phyloP scores from a whole-genome alignment of 495 filamentous ascomycete genomes.

The Podospora bellae-mahoneyi region DNA sequence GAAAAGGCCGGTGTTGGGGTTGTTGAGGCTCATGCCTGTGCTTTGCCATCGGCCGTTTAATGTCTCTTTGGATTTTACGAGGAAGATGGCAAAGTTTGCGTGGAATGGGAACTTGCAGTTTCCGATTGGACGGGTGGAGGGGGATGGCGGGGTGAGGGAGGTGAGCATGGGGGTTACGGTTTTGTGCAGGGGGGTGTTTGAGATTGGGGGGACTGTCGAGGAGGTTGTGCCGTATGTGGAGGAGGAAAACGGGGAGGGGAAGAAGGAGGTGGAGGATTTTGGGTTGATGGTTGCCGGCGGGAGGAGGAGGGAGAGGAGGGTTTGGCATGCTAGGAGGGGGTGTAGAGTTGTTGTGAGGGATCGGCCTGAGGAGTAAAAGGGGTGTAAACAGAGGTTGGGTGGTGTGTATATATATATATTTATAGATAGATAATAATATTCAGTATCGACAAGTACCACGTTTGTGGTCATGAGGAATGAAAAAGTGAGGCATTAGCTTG shows the following conservation, averaged over 20 bases:
- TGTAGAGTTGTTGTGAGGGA: conserved; percentile 60
- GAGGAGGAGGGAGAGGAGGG: conserved; percentile 60
- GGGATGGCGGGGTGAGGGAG: conserved; percentile 52
- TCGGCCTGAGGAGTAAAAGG: conserved; percentile 12
- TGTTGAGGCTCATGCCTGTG: conserved; percentile 73
- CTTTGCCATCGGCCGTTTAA: conserved; percentile 69
- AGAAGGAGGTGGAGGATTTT: conserved; percentile 42
- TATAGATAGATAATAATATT: background rate
- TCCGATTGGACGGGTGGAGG: conserved; percentile 57
- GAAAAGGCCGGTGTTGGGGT: conserved; percentile 60
- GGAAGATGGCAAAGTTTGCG: conserved; percentile 59
- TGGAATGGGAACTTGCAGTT: conserved; percentile 84
- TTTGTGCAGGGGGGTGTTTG: conserved; percentile 76
- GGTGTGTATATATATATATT: background rate
- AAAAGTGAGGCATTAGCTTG: too few species aligned
- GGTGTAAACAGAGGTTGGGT: background rate
- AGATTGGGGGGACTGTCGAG: conserved; percentile 76
- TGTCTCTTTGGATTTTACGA: conserved; percentile 76
- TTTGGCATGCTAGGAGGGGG: conserved; percentile 67
- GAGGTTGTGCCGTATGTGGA: conserved; percentile 51
- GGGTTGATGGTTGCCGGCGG: conserved; percentile 51
- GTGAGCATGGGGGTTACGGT: conserved; percentile 64
- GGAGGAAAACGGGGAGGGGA: conserved; percentile 20
- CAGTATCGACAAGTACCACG: background rate
- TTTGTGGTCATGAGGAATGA: too few species aligned